Conservation (phyloP, 768 basidiomycete species). For the Boletus eberwhitei region DNA sequence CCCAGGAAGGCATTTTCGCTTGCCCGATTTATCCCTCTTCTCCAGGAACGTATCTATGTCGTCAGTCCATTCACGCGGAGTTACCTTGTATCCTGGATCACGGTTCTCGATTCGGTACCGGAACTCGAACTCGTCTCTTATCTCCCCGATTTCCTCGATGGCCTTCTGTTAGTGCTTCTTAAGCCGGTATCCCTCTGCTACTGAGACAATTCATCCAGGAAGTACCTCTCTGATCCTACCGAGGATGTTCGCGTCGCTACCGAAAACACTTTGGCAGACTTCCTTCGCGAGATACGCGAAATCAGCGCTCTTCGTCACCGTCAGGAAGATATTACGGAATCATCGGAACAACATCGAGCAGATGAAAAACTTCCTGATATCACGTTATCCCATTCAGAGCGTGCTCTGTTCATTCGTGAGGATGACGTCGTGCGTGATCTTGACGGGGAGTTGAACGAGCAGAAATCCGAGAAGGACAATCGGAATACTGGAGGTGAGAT, state of each 20-base stretch:
- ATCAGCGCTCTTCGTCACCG: constrained; percentile 73
- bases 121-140: constrained; percentile 94
- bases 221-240: constrained; percentile 93
- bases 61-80: constrained; percentile 93
- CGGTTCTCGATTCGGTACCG: constrained; percentile 91
- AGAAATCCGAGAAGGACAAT: constrained; percentile 44
- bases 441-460: constrained; percentile 44
- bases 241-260: constrained; percentile 91
- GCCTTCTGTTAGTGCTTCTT: constrained; percentile 65
- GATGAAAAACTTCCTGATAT: constrained; percentile 59
- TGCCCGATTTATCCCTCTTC: constrained; percentile 89
- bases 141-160: constrained; percentile 92
- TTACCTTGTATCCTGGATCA: constrained; percentile 97
- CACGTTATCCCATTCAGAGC: constrained; percentile 54
- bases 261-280: constrained; percentile 83
- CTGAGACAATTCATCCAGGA: constrained; percentile 43
- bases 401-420: constrained; percentile 52
- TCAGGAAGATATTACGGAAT: constrained; percentile 51
- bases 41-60: constrained; percentile 92
- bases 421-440: constrained; percentile 38
- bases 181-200: constrained; percentile 1
- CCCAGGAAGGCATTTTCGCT: constrained; percentile 86
- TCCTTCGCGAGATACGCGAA: constrained; percentile 86
- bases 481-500: constrained; percentile 62
- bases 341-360: constrained; percentile 37